Conservation (phyloP, 2,329 filamentous ascomycete species). For the Tothia fuscella region DNA sequence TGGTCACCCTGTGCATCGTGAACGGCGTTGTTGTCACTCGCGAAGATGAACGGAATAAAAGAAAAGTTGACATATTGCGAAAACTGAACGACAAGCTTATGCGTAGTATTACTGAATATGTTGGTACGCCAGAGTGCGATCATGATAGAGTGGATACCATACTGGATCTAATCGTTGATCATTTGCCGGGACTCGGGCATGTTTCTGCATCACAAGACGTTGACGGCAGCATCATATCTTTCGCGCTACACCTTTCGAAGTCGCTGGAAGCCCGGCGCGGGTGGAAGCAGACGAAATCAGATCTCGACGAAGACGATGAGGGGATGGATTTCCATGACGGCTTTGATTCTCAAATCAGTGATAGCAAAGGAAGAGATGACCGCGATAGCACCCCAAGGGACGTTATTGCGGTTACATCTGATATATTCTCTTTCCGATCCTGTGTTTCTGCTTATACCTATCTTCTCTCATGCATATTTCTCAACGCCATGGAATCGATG, state of each 20-base stretch:
- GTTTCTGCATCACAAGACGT: constrained; percentile 4
- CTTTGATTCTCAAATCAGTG: constrained; percentile 43
- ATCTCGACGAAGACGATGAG: constrained; percentile 30
- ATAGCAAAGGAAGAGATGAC: neutral
- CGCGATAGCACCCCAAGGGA: constrained; percentile 3
- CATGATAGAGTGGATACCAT: constrained; percentile 32
- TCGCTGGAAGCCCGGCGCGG: constrained; percentile 15
- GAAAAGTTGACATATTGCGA: constrained; percentile 19
- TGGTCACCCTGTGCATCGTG: constrained; percentile 37
- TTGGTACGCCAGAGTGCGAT: constrained; percentile 27
- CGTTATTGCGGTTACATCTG: constrained; percentile 15
- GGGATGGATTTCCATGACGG: constrained; percentile 56
- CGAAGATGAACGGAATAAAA: constrained; percentile 15
- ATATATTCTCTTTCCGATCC: constrained; percentile 20
- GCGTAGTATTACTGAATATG: constrained; percentile 22
- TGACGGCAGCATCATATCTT: constrained; percentile 22
- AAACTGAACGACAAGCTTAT: constrained; percentile 17
- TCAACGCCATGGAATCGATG: constrained; percentile 6
- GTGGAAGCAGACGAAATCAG: neutral
- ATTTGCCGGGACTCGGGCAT: constrained; percentile 18
- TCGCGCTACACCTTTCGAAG: constrained; percentile 22
- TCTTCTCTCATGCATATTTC: constrained; percentile 7
- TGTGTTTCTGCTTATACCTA: constrained; percentile 12
- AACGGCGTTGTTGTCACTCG: constrained; percentile 18
- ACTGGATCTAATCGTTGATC: constrained; percentile 24